These are phyloP conservation scores for Dipteronia sinensis DNA, from an alignment of 345 rosid species.

Conservation along the genomic window DNA sequence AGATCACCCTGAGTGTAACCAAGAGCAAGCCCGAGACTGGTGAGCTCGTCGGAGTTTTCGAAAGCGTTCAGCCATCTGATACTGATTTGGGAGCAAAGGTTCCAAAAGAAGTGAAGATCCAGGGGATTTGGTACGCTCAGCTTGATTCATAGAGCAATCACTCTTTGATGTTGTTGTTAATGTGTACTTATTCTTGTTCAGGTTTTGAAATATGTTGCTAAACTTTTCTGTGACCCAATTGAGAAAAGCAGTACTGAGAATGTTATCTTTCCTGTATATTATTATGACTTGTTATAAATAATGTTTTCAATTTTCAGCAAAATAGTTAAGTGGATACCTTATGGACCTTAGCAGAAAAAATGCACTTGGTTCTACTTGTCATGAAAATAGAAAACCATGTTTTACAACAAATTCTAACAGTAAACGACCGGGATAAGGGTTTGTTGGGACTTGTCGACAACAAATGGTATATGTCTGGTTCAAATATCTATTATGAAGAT, in stretches of 20 bases:
- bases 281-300: conserved; percentile 14
- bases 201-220: conserved; percentile 38
- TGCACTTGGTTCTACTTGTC: no score
- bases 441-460: no score
- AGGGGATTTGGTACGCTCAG: conserved; percentile 96
- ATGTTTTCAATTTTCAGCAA: conserved; percentile 3
- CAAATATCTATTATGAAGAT: no score
- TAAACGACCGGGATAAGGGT: no score
- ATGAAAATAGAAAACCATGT: no score
- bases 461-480: no score
- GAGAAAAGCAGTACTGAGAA: conserved; percentile 24
- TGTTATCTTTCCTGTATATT: conserved; percentile 36
- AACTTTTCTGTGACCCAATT: conserved; percentile 30
- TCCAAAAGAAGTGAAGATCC: conserved; percentile 96
- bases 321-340: not conserved
- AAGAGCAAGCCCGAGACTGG: conserved; percentile 88
- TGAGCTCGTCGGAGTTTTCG: conserved; percentile 92
- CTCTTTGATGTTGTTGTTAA: conserved; percentile 9
- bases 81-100: conserved; percentile 95
- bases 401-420: no score
- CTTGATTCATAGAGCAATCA: conserved; percentile 55
- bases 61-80: conserved; percentile 97
- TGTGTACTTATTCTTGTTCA: conserved; percentile 28
- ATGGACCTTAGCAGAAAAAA: not conserved
- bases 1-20: conserved; percentile 80